phyloP scores from a whole-genome alignment of 768 basidiomycete species.

The Hortiboletus campestris region DNA sequence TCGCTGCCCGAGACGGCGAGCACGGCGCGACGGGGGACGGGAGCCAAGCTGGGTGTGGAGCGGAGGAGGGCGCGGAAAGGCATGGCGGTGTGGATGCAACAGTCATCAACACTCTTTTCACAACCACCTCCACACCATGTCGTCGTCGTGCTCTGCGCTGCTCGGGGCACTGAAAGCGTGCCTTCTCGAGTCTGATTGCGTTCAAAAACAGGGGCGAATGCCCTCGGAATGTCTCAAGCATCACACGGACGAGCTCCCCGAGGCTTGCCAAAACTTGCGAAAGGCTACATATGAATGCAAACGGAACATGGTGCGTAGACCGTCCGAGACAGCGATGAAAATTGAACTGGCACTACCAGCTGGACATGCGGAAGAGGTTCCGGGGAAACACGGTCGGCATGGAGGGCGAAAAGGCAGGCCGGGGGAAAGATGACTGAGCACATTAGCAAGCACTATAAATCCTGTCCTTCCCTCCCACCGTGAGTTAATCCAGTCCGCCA shows the following conservation, averaged over 20 bases:
- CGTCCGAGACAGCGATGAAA: neutral
- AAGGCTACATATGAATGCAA: constrained; percentile 90
- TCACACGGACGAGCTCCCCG: constrained; percentile 73
- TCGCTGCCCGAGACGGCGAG: constrained; percentile 81
- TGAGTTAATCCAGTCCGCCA: constrained; percentile 1
- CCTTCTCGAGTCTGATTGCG: constrained; percentile 83
- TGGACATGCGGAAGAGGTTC: constrained; percentile 85
- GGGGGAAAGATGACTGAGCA: constrained; percentile 8
- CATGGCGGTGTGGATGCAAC: constrained; percentile 16
- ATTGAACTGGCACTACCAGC: constrained; percentile 35
- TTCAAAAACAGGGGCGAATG: constrained; percentile 70
- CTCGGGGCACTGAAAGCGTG: constrained; percentile 81
- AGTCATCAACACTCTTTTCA: constrained; percentile 1
- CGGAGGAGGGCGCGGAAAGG: constrained; percentile 45
- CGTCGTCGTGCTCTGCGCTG: constrained; percentile 76
- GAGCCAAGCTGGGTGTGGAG: constrained; percentile 53
- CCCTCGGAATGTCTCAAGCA: constrained; percentile 84
- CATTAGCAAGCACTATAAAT: constrained; percentile 26
- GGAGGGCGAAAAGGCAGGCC: constrained; percentile 26
- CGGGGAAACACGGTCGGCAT: constrained; percentile 67
- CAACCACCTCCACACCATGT: constrained; percentile 44
- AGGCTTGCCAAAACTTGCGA: constrained; percentile 74
- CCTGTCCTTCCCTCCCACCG: neutral
- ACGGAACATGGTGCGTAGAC: constrained; percentile 69
- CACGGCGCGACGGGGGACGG: constrained; percentile 61